A percentile compares a stretch with the other conserved stretches of the same genome.
Evolutionary conservation across 257 asterid genomes (phyloP).

Genomic region (Petrea volubilis): DNA sequence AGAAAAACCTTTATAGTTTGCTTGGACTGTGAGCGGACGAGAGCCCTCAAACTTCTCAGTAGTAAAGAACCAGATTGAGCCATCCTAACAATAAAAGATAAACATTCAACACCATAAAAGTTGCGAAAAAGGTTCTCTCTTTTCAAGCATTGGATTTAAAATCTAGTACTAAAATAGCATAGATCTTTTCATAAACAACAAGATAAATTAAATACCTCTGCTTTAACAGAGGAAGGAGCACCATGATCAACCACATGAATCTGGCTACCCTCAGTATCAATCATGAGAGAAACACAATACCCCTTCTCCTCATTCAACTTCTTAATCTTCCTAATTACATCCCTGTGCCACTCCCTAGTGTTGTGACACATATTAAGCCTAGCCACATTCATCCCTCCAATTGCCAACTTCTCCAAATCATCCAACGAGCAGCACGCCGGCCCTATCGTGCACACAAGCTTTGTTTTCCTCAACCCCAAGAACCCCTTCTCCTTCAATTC

Average conservation of each 20-base stretch:
- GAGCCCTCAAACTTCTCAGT: constrained; percentile 66
- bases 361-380: constrained; percentile 86
- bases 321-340: constrained; percentile 74
- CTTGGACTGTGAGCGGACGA: constrained; percentile 72
- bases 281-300: constrained; percentile 80
- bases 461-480: constrained; percentile 84
- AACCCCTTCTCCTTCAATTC: constrained; percentile 76
- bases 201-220: constrained; percentile 49
- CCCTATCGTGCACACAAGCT: constrained; percentile 85
- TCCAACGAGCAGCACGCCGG: constrained; percentile 73
- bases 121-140: background rate
- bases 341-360: constrained; percentile 75
- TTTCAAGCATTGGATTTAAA: background rate
- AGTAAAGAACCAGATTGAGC: constrained; percentile 74
- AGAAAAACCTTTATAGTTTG: constrained; percentile 67
- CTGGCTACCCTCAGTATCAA: constrained; percentile 84
- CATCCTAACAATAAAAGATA: constrained; percentile 53
- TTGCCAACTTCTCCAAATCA: constrained; percentile 73
- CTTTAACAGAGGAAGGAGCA: constrained; percentile 77
- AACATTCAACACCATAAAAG: constrained; percentile 4
- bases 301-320: constrained; percentile 70
- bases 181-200: background rate
- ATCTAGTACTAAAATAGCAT: background rate
- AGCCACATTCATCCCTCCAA: constrained; percentile 84
- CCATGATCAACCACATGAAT: constrained; percentile 82